Evolutionary conservation across 2,329 filamentous ascomycete genomes (phyloP), one percentile per base, ranked within the genome.

Genomic region (Monosporascus sp.): DNA sequence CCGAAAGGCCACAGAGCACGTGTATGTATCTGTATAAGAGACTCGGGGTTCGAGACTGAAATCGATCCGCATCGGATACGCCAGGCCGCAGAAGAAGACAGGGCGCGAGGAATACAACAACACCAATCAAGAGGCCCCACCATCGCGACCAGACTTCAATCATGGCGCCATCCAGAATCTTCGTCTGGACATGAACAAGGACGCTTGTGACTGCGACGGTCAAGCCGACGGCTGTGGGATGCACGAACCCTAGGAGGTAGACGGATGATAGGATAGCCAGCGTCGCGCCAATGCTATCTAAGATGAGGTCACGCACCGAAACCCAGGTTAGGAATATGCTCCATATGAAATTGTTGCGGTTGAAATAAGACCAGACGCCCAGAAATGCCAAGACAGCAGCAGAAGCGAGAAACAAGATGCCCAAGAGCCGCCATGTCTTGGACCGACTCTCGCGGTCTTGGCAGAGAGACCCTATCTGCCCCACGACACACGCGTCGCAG

Each of bases 401-500:
- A 15, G 63, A 62, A 6, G 58, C 54, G 51, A 67, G 49, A 22
- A 57, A 58, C 11, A 59, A 47, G 45, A 50, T 60, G n/a, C 58
- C 64, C 24, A 60, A 56, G 24, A 52, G 59, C 17, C 44, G 55
- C 60, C 60, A 71, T 18, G 51, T 51, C 25, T 53, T 54, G 25
- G 44, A 47, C 52, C 51, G 58, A n/a, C 64, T 60, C 17, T 65
- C 59, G n/a, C 50, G 56, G 15, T 60, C 51, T 37, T 66, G 65
- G 3, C 65, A 60, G 8, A 70, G 50, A 45, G 55, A 61, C 15
- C 61, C 61, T 6, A 67, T 50, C 15, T 60, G 58, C 3, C 54
- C 58, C 18, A 72, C 52, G n/a, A 70, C 53, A 8, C 60, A 45
- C 17, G 68, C 65, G 47, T 73, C 69, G 17, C 70, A 53, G 17